These are phyloP conservation scores for Vachellia collinsii DNA, from an alignment of 306 rosid genomes.

Conservation along the genomic window DNA sequence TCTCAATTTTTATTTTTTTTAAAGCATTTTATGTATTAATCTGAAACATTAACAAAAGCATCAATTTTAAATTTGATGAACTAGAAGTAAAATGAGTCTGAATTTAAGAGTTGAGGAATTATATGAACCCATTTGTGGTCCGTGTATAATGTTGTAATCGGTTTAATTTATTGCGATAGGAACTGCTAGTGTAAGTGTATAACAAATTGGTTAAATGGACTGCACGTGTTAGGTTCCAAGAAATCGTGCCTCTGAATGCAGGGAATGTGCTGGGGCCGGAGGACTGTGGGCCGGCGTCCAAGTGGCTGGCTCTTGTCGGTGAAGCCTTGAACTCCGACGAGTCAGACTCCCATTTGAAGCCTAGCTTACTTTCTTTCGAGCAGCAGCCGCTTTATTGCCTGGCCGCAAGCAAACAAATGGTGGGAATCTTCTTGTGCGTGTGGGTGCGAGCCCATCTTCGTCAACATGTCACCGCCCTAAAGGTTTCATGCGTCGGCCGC, in stretches of 20 bases:
- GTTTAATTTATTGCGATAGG: too few relatives aligned
- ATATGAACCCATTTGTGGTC: too few relatives aligned
- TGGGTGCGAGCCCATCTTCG: constrained; percentile 66
- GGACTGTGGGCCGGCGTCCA: constrained; percentile 74
- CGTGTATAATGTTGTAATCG: too few relatives aligned
- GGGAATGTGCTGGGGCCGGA: constrained; percentile 89
- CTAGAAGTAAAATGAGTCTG: too few relatives aligned
- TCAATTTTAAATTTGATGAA: too few relatives aligned
- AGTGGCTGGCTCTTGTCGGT: constrained; percentile 69
- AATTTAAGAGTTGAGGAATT: too few relatives aligned
- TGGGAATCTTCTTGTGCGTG: constrained; percentile 81
- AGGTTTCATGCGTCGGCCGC: constrained; percentile 75
- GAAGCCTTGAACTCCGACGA: constrained; percentile 54
- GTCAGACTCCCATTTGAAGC: constrained; percentile 31
- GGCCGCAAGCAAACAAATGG: constrained; percentile 93
- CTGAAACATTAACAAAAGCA: too few relatives aligned
- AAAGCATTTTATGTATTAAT: too few relatives aligned
- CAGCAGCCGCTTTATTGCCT: constrained; percentile 45
- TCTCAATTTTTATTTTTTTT: too few relatives aligned
- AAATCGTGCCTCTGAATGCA: constrained; percentile 87
- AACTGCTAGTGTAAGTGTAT: too few relatives aligned
- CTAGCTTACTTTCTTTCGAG: constrained; percentile 44
- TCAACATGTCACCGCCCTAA: constrained; percentile 48
- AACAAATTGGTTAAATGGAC: background rate
- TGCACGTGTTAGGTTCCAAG: constrained; percentile 77